Evolutionary conservation across 768 basidiomycete species (phyloP), one percentile per base, ranked within the genome.

Genomic region (Sarcodon sp.): DNA sequence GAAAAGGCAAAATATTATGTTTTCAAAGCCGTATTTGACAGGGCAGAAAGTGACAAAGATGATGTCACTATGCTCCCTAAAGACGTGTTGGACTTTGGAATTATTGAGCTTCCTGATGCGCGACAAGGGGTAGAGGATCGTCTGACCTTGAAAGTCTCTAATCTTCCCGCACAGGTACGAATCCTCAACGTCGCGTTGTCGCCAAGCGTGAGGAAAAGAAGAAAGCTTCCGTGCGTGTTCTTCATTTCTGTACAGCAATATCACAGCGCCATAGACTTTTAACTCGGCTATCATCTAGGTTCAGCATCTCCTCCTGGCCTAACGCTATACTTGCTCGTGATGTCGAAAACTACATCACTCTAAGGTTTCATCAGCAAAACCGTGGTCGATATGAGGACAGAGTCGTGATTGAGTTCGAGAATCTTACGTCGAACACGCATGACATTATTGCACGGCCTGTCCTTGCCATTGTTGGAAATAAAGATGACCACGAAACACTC

Each of bases 21-120:
- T 5, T 72, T 71, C 51, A 63, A 65, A 37, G 59, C 65, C 1
- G 72, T 67, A 0, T 47, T 77, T 11, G 73, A 76, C 9, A 73
- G 75, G 37, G 72, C 77, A 0, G 72, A 77, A 45, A 68, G 66
- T 37, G 77, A 80, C 51, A 77, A 76, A 46, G 64, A 79, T 43
- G 76, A 73, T 0, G 59, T 80, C 7, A 53, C 57, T 0, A 58
- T 82, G 3, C 59, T 64, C 4, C 54, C 55, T 46, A 46, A 41
- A 7, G 53, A 55, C 18, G 70, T 69, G 1, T 57, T 75, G 10
- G 69, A 82, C 54, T 73, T 81, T 45, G 77, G 68, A 3, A 62
- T 80, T 35, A 55, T 81, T 4, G 70, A 73, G n/a, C 56, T 61
- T 3, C 49, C 50, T 0, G 58, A 55, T n/a, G 68, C 66, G 1